These are phyloP conservation scores for Filosporella fistucella DNA, from an alignment of 495 filamentous ascomycete species.

Conservation along the genomic window DNA sequence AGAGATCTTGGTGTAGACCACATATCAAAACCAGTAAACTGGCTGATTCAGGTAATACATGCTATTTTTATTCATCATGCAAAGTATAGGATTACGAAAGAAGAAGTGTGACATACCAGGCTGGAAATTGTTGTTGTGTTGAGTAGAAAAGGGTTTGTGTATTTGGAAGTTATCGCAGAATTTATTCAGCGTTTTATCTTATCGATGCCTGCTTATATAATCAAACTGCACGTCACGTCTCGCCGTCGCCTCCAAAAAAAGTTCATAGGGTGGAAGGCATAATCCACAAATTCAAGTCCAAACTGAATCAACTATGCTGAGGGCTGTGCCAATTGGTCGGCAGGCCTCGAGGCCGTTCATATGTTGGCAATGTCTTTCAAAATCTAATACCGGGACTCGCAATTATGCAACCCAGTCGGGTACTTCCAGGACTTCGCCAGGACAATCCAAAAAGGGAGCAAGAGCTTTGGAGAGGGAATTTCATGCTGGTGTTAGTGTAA, in stretches of 20 bases:
- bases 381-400: too few species aligned
- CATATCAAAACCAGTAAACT: constrained; percentile 27
- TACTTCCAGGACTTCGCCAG: too few species aligned
- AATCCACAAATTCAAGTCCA: not conserved
- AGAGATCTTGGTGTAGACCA: constrained; percentile 60
- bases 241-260: constrained; percentile 7
- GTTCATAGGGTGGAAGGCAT: not conserved
- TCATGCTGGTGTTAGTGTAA: too few species aligned
- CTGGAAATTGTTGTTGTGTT: not conserved
- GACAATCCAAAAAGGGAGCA: too few species aligned
- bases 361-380: constrained; percentile 20
- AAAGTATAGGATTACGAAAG: not conserved
- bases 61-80: constrained; percentile 45
- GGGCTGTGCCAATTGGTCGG: not conserved
- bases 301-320: constrained; percentile 12
- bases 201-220: too few species aligned
- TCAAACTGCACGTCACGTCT: constrained; percentile 5
- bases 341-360: constrained; percentile 6
- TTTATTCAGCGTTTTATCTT: too few species aligned
- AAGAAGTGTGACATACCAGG: constrained; percentile 3
- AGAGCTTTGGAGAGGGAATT: too few species aligned
- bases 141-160: not conserved
- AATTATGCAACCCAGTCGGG: too few species aligned
- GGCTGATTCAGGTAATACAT: constrained; percentile 65
- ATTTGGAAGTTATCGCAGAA: too few species aligned